Percentiles rank a stretch among this genome's conserved stretches.
Conservation (phyloP, 2,329 filamentous ascomycete species). For the Epicoccum sorghinum region DNA sequence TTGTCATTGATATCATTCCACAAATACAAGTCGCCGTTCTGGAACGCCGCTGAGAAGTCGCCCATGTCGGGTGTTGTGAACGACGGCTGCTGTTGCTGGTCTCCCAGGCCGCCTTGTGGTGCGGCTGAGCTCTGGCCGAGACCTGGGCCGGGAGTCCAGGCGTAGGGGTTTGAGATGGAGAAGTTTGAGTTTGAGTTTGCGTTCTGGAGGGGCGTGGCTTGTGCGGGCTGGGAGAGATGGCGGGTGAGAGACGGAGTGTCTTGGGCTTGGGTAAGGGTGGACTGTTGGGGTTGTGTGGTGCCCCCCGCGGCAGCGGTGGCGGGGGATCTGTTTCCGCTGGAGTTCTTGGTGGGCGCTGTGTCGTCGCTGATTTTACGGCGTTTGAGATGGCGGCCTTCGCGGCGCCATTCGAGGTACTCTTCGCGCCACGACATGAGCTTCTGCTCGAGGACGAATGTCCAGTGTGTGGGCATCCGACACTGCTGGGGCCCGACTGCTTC, state of each 20-base stretch:
- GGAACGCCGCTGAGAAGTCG: slow-evolving; percentile 43
- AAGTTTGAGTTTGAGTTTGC: slow-evolving; percentile 4
- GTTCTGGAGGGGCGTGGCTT: background rate
- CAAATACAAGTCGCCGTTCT: slow-evolving; percentile 45
- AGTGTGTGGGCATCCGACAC: slow-evolving; percentile 41
- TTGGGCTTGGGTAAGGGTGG: background rate
- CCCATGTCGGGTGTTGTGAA: slow-evolving; percentile 32
- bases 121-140: background rate
- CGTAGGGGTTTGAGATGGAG: slow-evolving; percentile 17
- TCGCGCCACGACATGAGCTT: slow-evolving; percentile 43
- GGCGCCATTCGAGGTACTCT: slow-evolving; percentile 38
- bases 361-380: slow-evolving; percentile 7
- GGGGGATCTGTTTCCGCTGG: background rate
- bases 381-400: slow-evolving; percentile 34
- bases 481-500: slow-evolving; percentile 39
- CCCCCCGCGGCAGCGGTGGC: background rate
- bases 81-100: slow-evolving; percentile 16
- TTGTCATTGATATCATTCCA: slow-evolving; percentile 46
- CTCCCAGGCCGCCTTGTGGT: slow-evolving; percentile 10
- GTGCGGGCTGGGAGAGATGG: background rate
- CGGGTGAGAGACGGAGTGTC: background rate
- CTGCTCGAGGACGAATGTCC: slow-evolving; percentile 37
- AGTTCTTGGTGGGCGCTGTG: background rate
- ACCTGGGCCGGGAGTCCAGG: background rate
- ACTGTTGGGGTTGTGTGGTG: background rate